phyloP scores from a whole-genome alignment of 352 stramenopile species.

The Globisporangium okanoganense region DNA sequence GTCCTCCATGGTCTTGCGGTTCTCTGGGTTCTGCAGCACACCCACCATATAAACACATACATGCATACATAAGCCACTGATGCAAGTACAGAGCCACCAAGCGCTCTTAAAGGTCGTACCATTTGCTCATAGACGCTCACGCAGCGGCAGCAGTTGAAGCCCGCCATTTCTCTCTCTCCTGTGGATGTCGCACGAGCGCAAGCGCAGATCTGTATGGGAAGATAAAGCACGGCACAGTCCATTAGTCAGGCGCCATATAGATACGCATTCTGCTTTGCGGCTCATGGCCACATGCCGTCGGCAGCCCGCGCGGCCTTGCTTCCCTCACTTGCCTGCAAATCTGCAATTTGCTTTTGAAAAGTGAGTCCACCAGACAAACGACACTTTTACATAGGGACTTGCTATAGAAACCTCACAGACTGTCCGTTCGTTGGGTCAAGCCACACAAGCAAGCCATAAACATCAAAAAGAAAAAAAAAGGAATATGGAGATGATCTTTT shows the following conservation, averaged over 20 bases:
- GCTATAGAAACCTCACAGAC: not conserved
- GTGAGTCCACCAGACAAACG: not conserved
- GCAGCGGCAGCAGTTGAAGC: constrained; percentile 53
- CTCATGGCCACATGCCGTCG: not conserved
- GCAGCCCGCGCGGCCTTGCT: not conserved
- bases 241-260: not conserved
- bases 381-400: not conserved
- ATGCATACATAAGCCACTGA: not conserved
- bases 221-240: not conserved
- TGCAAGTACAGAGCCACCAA: not conserved
- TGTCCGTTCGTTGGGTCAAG: too few species aligned
- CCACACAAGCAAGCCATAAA: not conserved
- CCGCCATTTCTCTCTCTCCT: constrained; percentile 5
- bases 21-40: constrained; percentile 51
- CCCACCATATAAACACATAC: too few species aligned
- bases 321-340: not conserved
- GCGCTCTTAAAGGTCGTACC: constrained; percentile 23
- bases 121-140: constrained; percentile 80
- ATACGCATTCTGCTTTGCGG: not conserved
- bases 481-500: not conserved
- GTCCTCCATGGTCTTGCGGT: constrained; percentile 84
- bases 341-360: not conserved
- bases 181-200: not conserved
- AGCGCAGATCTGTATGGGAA: not conserved
- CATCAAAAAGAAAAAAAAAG: not conserved